Evolutionary conservation across 805 yeast species (phyloP).

Genomic region (Candida vaughaniae): DNA sequence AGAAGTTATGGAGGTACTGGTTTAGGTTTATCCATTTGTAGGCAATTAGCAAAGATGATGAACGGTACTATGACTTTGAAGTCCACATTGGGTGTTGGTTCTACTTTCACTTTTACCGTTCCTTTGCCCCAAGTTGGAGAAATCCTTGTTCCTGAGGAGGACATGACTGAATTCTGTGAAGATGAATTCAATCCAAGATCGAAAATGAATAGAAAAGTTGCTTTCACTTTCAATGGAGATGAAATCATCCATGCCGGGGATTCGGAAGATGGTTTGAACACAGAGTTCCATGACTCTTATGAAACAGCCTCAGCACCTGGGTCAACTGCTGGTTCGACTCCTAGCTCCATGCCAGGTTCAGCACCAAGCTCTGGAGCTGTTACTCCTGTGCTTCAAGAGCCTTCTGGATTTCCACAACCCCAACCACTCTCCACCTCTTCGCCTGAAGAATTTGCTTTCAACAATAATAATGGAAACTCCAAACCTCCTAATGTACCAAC

Average conservation of each 20-base stretch:
- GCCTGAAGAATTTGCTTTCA: background rate
- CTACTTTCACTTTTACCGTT: conserved; percentile 77
- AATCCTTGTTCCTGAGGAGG: conserved; percentile 36
- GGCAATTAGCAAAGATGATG: conserved; percentile 90
- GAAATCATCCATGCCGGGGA: too few relatives aligned
- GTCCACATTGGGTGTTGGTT: conserved; percentile 78
- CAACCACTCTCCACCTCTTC: conserved; percentile 5
- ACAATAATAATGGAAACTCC: background rate
- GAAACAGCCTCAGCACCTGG: background rate
- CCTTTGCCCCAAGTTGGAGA: conserved; percentile 71
- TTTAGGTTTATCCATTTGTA: conserved; percentile 82
- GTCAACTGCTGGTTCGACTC: background rate
- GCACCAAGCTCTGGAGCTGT: background rate
- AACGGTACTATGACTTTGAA: conserved; percentile 75
- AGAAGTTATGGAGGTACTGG: conserved; percentile 96
- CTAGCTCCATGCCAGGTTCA: too few relatives aligned
- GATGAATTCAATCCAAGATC: conserved; percentile 66
- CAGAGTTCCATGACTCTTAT: conserved; percentile 4
- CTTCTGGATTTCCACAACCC: background rate
- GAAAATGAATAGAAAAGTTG: conserved; percentile 51
- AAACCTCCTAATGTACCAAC: background rate
- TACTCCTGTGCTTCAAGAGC: background rate
- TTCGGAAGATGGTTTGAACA: conserved; percentile 3
- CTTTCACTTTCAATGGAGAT: conserved; percentile 27
- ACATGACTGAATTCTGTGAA: conserved; percentile 48